phyloP scores from a whole-genome alignment of 2,329 filamentous ascomycete genomes.

The Rutstroemia sp. region DNA sequence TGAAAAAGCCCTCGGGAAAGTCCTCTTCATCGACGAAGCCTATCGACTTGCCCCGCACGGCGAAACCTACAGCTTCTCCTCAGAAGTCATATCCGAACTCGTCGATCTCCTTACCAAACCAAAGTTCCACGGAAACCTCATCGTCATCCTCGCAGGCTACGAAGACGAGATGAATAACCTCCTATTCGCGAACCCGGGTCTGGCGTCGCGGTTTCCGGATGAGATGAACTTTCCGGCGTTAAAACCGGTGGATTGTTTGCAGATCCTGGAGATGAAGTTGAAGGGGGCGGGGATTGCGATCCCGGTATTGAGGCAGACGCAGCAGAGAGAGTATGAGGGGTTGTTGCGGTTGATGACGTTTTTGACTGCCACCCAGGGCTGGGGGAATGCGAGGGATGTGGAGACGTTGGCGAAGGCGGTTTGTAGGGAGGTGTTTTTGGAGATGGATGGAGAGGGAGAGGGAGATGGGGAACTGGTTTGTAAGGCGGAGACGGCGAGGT shows the following conservation, averaged over 20 bases:
- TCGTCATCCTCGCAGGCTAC: slow-evolving; percentile 49
- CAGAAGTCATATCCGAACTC: slow-evolving; percentile 72
- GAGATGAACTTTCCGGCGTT: slow-evolving; percentile 15
- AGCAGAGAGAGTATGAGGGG: background rate
- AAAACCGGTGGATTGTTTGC: slow-evolving; percentile 8
- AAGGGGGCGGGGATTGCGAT: slow-evolving; percentile 4
- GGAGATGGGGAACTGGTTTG: slow-evolving; percentile 7
- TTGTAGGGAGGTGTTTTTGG: slow-evolving; percentile 8
- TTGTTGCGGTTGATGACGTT: background rate
- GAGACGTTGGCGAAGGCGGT: slow-evolving; percentile 16
- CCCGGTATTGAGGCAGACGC: background rate
- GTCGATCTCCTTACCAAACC: slow-evolving; percentile 37
- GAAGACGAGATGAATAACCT: slow-evolving; percentile 45
- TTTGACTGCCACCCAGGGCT: slow-evolving; percentile 8
- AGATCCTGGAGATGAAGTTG: slow-evolving; percentile 11
- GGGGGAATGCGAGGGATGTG: slow-evolving; percentile 20
- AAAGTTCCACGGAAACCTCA: slow-evolving; percentile 39
- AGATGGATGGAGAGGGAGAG: background rate
- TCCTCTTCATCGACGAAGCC: slow-evolving; percentile 1
- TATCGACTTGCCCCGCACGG: slow-evolving; percentile 27
- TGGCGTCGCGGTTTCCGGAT: slow-evolving; percentile 48
- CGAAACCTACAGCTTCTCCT: slow-evolving; percentile 58
- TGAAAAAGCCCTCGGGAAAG: slow-evolving; percentile 3
- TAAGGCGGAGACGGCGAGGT: background rate
- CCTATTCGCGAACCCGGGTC: slow-evolving; percentile 42